Conservation (phyloP, 2,329 filamentous ascomycete genomes). For the Xylariales sp. region DNA sequence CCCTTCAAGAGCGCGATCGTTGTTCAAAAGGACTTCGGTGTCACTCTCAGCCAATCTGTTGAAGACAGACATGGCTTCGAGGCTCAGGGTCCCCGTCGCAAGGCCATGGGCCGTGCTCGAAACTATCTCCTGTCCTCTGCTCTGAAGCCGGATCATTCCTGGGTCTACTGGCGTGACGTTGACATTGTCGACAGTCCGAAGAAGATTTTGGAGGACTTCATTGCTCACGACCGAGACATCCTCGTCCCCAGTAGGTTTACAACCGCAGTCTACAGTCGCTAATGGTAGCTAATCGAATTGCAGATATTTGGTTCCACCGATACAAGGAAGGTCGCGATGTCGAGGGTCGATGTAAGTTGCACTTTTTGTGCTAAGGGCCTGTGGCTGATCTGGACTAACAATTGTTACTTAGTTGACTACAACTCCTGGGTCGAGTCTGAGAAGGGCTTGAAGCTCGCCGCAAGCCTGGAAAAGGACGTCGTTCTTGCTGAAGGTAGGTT, state of each 20-base stretch:
- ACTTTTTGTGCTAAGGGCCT: neutral
- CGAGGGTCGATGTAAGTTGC: constrained; percentile 80
- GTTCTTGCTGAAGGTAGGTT: constrained; percentile 80
- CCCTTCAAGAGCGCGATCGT: constrained; percentile 83
- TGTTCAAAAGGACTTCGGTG: constrained; percentile 87
- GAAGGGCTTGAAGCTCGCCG: constrained; percentile 71
- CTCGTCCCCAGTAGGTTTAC: constrained; percentile 80
- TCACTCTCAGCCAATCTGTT: constrained; percentile 70
- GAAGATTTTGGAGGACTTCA: constrained; percentile 89
- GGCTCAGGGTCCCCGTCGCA: constrained; percentile 85
- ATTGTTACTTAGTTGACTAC: constrained; percentile 70
- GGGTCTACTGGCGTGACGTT: constrained; percentile 98
- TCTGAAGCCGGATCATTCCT: constrained; percentile 89
- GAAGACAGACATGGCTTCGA: constrained; percentile 80
- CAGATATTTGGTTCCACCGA: constrained; percentile 96
- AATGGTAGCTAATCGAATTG: constrained; percentile 8
- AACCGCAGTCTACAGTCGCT: neutral
- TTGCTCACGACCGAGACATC: constrained; percentile 88
- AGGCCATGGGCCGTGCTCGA: constrained; percentile 82
- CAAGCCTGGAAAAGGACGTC: constrained; percentile 70
- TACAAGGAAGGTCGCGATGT: constrained; percentile 79
- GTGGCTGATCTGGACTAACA: constrained; percentile 14
- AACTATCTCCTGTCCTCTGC: constrained; percentile 86
- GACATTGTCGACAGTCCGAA: constrained; percentile 90
- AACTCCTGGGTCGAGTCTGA: constrained; percentile 98